phyloP scores from a whole-genome alignment of 2,329 filamentous ascomycete species.

The Aspergillus sp. region DNA sequence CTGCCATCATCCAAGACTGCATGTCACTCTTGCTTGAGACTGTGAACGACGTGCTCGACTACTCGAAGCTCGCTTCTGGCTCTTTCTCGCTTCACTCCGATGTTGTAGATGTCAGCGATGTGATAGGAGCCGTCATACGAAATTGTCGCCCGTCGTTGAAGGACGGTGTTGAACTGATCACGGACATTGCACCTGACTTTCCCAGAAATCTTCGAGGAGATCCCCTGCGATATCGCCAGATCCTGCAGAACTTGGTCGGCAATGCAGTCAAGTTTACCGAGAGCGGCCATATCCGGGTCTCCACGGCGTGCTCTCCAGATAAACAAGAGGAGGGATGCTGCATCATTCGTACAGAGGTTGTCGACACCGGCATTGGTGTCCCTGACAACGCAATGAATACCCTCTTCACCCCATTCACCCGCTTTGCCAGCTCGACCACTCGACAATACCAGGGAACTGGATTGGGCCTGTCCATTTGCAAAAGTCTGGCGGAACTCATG shows the following conservation, averaged over 20 bases:
- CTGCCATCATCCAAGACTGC: conserved; percentile 61
- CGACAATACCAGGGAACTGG: conserved; percentile 60
- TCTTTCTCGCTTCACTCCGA: conserved; percentile 59
- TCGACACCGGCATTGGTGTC: conserved; percentile 59
- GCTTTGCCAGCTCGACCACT: conserved; percentile 56
- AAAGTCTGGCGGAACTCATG: conserved; percentile 59
- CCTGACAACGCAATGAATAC: conserved; percentile 47
- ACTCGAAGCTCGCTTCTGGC: conserved; percentile 64
- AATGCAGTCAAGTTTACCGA: conserved; percentile 67
- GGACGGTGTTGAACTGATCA: conserved; percentile 51
- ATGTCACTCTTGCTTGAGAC: conserved; percentile 62
- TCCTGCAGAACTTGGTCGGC: conserved; percentile 61
- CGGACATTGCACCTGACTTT: conserved; percentile 50
- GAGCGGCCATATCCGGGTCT: conserved; percentile 53
- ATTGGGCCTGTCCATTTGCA: conserved; percentile 60
- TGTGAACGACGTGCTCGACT: conserved; percentile 69
- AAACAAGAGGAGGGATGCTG: conserved; percentile 44
- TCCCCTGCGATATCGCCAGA: conserved; percentile 61
- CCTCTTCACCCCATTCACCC: conserved; percentile 60
- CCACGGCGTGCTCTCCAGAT: conserved; percentile 37
- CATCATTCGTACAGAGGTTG: conserved; percentile 56
- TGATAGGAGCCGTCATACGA: conserved; percentile 54
- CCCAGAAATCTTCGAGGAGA: conserved; percentile 54
- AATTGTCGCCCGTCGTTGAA: conserved; percentile 52
- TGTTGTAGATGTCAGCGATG: conserved; percentile 50